Evolutionary conservation across 225 moss, liverwort and hornwort genomes (phyloP).

Genomic region (Bryum argenteum): DNA sequence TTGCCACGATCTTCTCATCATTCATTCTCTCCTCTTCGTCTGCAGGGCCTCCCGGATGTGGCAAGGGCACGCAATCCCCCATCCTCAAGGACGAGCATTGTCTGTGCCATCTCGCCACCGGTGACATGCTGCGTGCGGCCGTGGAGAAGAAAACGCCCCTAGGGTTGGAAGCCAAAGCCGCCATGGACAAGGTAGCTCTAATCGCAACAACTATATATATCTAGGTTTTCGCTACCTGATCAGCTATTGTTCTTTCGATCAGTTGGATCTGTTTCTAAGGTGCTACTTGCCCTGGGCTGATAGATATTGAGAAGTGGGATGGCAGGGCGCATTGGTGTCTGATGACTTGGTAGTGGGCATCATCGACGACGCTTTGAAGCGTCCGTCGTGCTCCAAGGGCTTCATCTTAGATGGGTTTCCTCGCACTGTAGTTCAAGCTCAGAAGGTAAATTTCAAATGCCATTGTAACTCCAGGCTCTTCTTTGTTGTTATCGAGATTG

Average conservation of each 20-base stretch:
- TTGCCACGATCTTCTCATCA: neutral
- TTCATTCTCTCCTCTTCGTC: neutral
- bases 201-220: neutral
- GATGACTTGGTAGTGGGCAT: slow-evolving; percentile 70
- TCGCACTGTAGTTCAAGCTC: slow-evolving; percentile 79
- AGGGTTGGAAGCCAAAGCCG: slow-evolving; percentile 52
- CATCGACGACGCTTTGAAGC: slow-evolving; percentile 75
- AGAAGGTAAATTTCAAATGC: slow-evolving; percentile 37
- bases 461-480: neutral
- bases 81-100: slow-evolving; percentile 61
- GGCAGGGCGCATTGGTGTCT: slow-evolving; percentile 56
- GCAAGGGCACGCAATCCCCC: slow-evolving; percentile 50
- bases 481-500: neutral
- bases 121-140: slow-evolving; percentile 66
- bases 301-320: slow-evolving; percentile 34
- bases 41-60: slow-evolving; percentile 49
- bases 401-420: slow-evolving; percentile 84
- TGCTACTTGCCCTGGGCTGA: neutral
- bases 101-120: slow-evolving; percentile 57
- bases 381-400: slow-evolving; percentile 67
- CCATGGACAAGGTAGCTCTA: slow-evolving; percentile 56
- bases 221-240: neutral
- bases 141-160: slow-evolving; percentile 55
- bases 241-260: neutral
- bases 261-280: neutral